A percentile compares a stretch with the other conserved stretches of the same genome.
Conservation (phyloP, 129 eudicot genomes). For the Chrysanthemum seticuspe region DNA sequence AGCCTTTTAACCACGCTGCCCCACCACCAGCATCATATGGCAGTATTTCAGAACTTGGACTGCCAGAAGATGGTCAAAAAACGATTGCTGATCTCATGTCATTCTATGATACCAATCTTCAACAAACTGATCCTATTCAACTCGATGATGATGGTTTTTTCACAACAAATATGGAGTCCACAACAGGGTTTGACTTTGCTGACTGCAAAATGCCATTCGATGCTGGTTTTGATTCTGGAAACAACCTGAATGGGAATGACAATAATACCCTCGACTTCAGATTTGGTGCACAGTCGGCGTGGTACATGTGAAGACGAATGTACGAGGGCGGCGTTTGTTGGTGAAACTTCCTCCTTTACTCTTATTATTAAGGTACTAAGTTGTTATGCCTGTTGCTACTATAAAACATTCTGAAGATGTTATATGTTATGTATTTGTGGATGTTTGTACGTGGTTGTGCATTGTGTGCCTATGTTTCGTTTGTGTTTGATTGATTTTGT, state of each 20-base stretch:
- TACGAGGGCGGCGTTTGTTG: neutral
- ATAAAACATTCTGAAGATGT: conserved; percentile 17
- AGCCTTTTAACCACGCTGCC: conserved; percentile 23
- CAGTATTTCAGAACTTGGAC: conserved; percentile 40
- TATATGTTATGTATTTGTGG: conserved; percentile 21
- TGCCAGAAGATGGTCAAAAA: conserved; percentile 64
- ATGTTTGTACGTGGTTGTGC: conserved; percentile 16
- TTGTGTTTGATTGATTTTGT: conserved; percentile 9
- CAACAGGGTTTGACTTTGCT: conserved; percentile 22
- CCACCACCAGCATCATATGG: conserved; percentile 24
- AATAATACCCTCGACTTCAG: conserved; percentile 36
- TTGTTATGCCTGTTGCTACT: conserved; percentile 23
- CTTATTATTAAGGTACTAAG: neutral
- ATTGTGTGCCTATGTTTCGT: neutral
- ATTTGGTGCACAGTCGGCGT: conserved; percentile 40
- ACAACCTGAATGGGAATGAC: conserved; percentile 25
- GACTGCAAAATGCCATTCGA: conserved; percentile 26
- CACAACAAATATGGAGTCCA: neutral
- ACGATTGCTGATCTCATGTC: conserved; percentile 61
- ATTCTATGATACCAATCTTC: conserved; percentile 50
- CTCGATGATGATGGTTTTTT: conserved; percentile 30
- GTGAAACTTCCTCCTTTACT: neutral
- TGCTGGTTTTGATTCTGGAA: conserved; percentile 19
- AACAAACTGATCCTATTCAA: conserved; percentile 36
- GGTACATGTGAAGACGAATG: conserved; percentile 38